Conservation (phyloP, 2,329 filamentous ascomycete species). For the Fusarium mundagurra region DNA sequence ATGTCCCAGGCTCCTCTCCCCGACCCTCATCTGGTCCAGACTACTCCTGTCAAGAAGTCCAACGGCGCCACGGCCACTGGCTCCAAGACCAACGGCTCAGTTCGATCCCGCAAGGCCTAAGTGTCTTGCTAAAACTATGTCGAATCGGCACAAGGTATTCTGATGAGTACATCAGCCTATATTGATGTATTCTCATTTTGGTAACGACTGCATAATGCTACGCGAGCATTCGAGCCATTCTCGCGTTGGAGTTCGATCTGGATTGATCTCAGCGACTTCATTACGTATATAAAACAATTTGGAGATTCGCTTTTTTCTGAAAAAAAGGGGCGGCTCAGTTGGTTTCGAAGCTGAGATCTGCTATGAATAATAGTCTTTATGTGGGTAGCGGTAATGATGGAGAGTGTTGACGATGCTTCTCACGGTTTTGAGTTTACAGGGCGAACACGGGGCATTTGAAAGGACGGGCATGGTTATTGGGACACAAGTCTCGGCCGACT, state of each 20-base stretch:
- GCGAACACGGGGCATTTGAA: constrained; percentile 43
- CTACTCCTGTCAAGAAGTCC: constrained; percentile 58
- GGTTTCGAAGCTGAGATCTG: constrained; percentile 20
- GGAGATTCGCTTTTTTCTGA: constrained; percentile 33
- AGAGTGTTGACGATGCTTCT: constrained; percentile 44
- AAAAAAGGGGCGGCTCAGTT: constrained; percentile 23
- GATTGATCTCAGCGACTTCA: constrained; percentile 25
- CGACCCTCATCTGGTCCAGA: constrained; percentile 75
- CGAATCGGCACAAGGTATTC: background rate
- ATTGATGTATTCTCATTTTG: background rate
- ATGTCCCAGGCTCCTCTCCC: constrained; percentile 76
- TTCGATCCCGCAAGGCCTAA: constrained; percentile 75
- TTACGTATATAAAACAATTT: constrained; percentile 42
- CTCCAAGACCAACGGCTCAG: constrained; percentile 68
- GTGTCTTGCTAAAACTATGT: background rate
- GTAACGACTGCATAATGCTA: constrained; percentile 18
- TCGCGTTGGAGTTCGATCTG: constrained; percentile 33
- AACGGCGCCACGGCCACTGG: constrained; percentile 64
- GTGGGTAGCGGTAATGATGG: constrained; percentile 45
- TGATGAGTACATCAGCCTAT: background rate
- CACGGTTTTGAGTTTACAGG: constrained; percentile 43
- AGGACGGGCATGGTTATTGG: constrained; percentile 44
- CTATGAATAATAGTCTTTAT: constrained; percentile 41
- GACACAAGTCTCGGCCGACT: constrained; percentile 42
- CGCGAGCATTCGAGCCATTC: constrained; percentile 14